Base-by-base conservation (phyloP, 805 yeast genomes). In the Pachysolen tannophilus region DNA sequence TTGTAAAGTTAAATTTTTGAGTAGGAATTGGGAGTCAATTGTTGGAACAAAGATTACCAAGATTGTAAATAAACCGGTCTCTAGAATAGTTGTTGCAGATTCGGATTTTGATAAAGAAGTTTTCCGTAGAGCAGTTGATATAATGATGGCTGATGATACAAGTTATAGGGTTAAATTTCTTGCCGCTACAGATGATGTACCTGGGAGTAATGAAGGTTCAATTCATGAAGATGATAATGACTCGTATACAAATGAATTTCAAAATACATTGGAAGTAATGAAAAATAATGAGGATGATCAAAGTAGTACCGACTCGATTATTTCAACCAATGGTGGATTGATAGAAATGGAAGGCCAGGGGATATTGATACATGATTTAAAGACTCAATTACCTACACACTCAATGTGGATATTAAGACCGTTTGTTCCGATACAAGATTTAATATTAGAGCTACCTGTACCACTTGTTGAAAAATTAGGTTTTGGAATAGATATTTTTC, bases 351-450 rank as follows among this genome's bases (percentile, higher is more conserved):
- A 90, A 55, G 97, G 96, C 1, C 97, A 90, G 50, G 98, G 98
- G 3, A 80, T 92, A 8, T 55, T 90, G 15, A 79, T 92, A 7
- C 82, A 76, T 43, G 82, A 80, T 49, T 55, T 65, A 3, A 60
- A 61, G 25, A 65, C 77, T 0, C 63, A 69, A 11, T 52, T 69
- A 25, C 88, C 90, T 1, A 65, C 81, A 0, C 94, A 86, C 54
- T 78, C 95, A 1, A 83, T 92, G 83, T 90, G 97, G 97, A 77
- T 90, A 4, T 67, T 92, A 5, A 80, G 83, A 47, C 94, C 94
- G 3, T 81, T 78, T 55, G 61, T 67, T 3, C 80, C 78, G 26
- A 61, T 82, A 3, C 73, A 77, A 35, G 66, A 70, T 3, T 58
- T 80, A 18, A 75, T 76, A 34, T 63, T 84, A 25, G 80, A 82